phyloP scores from a whole-genome alignment of 2,329 filamentous ascomycete genomes.

The Hypoxylon sp. region DNA sequence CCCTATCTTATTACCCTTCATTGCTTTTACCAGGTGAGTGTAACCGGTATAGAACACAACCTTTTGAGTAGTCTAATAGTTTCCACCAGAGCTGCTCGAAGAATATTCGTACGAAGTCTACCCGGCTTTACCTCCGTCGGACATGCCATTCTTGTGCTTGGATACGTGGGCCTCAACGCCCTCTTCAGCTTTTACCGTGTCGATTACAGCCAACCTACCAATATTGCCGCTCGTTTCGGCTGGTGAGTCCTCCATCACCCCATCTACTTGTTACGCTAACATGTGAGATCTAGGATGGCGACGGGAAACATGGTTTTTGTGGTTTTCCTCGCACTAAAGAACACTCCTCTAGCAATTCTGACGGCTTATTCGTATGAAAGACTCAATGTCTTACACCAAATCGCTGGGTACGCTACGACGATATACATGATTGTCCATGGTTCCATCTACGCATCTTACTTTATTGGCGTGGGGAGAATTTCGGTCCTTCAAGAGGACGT shows the following conservation, averaged over 20 bases:
- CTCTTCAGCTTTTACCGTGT: slow-evolving; percentile 54
- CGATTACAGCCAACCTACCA: slow-evolving; percentile 46
- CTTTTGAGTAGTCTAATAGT: slow-evolving; percentile 20
- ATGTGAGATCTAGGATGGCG: slow-evolving; percentile 58
- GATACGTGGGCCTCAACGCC: slow-evolving; percentile 56
- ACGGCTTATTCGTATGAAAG: slow-evolving; percentile 62
- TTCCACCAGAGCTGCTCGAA: slow-evolving; percentile 41
- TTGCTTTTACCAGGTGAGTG: slow-evolving; percentile 47
- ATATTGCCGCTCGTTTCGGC: slow-evolving; percentile 53
- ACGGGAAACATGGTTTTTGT: slow-evolving; percentile 61
- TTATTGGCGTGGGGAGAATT: slow-evolving; percentile 46
- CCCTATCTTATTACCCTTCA: slow-evolving; percentile 44
- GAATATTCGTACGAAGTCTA: slow-evolving; percentile 52
- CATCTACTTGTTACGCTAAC: slow-evolving; percentile 31
- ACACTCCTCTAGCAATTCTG: slow-evolving; percentile 62
- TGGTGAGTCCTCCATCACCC: slow-evolving; percentile 46
- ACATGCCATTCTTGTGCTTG: slow-evolving; percentile 55
- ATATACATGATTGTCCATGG: slow-evolving; percentile 57
- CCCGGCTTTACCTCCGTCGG: slow-evolving; percentile 59
- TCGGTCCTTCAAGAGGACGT: slow-evolving; percentile 49
- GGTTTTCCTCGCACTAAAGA: slow-evolving; percentile 64
- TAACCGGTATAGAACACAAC: neutral
- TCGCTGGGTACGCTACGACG: slow-evolving; percentile 61
- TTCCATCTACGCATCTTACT: slow-evolving; percentile 54
- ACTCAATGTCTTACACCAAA: slow-evolving; percentile 63